Percentiles rank a stretch among this genome's conserved stretches.
Conservation (phyloP, 352 stramenopile species). For the Globisporangium orthogonon region DNA sequence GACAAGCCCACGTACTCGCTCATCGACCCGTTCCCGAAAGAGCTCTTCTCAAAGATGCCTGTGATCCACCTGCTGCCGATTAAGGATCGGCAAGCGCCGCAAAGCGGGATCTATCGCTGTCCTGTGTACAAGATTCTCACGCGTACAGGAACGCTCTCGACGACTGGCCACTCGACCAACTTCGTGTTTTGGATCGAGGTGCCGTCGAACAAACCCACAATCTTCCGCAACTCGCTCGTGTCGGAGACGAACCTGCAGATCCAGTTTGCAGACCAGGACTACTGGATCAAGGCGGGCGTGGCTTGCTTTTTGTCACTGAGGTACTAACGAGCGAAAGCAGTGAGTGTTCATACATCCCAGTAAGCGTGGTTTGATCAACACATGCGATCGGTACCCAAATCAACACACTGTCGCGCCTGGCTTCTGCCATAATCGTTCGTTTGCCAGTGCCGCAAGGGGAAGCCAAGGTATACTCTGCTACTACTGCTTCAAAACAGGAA, state of each 20-base stretch:
- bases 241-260: constrained; percentile 91
- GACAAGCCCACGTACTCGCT: constrained; percentile 69
- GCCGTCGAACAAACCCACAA: constrained; percentile 69
- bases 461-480: too few species aligned
- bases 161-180: constrained; percentile 95
- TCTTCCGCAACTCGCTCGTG: constrained; percentile 87
- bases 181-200: constrained; percentile 98
- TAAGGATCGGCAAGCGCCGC: constrained; percentile 68
- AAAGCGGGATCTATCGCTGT: constrained; percentile 88
- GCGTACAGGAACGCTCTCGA: constrained; percentile 90
- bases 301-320: constrained; percentile 91
- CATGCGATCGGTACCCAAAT: too few species aligned
- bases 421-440: neutral
- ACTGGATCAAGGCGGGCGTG: constrained; percentile 95
- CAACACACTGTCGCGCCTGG: too few species aligned
- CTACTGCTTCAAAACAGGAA: constrained; percentile 40
- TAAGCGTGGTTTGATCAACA: neutral
- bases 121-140: constrained; percentile 95
- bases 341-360: too few species aligned
- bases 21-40: constrained; percentile 85
- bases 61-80: constrained; percentile 84
- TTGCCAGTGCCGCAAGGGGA: too few species aligned
- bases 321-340: constrained; percentile 58
- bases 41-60: constrained; percentile 91
- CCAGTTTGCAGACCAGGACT: constrained; percentile 89